Base-by-base conservation (phyloP, 108 stramenopile genomes). In the Cyclotella cryptica region DNA sequence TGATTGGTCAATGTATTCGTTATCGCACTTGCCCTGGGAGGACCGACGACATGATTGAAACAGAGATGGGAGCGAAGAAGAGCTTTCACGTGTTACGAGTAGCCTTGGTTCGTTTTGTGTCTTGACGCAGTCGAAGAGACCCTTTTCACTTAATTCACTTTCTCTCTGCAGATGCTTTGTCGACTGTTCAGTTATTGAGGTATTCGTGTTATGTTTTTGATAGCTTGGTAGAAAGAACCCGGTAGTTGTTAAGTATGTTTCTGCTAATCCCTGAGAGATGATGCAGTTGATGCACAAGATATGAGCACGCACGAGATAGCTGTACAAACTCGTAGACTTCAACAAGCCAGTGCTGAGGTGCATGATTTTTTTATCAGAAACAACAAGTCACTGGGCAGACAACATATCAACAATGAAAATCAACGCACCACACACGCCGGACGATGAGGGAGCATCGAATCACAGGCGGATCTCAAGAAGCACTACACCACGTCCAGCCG, bases 121-220 rank as follows among this genome's bases (percentile, higher is more conserved):
- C 13, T 69, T 74, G 28, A 74, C 72, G 42, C 79, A 80, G 44
- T 80, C 79, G 45, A 80, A 80, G 54, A 80, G 9, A n/a, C 72
- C 55, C 1, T 42, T 27, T 19, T 74, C 7, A 59, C 39, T 72
- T 45, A 22, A 39, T 46, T 60, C 30, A 24, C 18, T 44, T 19
- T 39, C 55, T 22, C 53, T 43, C n/a, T 27, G 19, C 47, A 30
- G 28, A 60, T 53, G 51, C 7, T 26, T n/a, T 63, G 14, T 26
- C 18, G 44, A 26, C 1, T 18, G 44, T 13, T 14, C 10, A 41
- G 11, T 24, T 29, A 51, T 17, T 57, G 24, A 54, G 60, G 26
- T 26, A 41, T 18, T 7, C 4, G 17, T 17, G 40, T 13, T 39
- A 39, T n/a, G 67, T 22, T 68, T 59, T 45, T 65, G 64, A 7